phyloP scores from a whole-genome alignment of 208 protist species.

The Trypanosoma platydactyli region DNA sequence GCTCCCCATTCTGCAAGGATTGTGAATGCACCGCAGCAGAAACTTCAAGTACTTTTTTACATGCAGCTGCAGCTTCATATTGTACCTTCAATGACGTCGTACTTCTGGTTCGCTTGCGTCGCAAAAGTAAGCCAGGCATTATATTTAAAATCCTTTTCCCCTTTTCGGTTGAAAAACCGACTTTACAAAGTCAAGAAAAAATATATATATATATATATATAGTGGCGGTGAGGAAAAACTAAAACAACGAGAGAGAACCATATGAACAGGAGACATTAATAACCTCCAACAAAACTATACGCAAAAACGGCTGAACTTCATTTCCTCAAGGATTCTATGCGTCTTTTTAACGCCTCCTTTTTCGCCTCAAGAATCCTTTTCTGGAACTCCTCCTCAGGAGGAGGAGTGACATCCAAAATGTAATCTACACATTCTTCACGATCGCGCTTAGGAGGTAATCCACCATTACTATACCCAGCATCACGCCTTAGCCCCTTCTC shows the following conservation, averaged over 20 bases:
- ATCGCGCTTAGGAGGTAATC: background rate
- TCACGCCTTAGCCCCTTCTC: slow-evolving; percentile 14
- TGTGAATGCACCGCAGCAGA: background rate
- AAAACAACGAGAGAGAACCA: slow-evolving; percentile 9
- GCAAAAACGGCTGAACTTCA: slow-evolving; percentile 4
- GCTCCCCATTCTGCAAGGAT: slow-evolving; percentile 13
- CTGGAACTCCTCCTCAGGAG: slow-evolving; percentile 47
- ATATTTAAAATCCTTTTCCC: background rate
- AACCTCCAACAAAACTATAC: background rate
- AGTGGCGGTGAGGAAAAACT: too few species aligned
- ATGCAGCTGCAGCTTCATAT: background rate
- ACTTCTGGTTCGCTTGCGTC: slow-evolving; percentile 21
- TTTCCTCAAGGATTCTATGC: slow-evolving; percentile 44
- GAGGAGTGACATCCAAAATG: slow-evolving; percentile 39
- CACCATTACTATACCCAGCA: background rate
- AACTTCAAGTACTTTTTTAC: background rate
- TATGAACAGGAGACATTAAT: too few species aligned
- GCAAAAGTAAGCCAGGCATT: slow-evolving; percentile 18
- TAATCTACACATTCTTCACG: slow-evolving; percentile 12
- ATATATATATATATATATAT: slow-evolving; percentile 4
- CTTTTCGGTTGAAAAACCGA: slow-evolving; percentile 17
- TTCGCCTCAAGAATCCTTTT: slow-evolving; percentile 24
- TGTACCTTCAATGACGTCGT: background rate
- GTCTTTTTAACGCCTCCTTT: slow-evolving; percentile 31
- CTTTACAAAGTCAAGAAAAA: slow-evolving; percentile 13